Conservation (phyloP, 2,329 filamentous ascomycete species). For the Hypoxylon rubiginosum region DNA sequence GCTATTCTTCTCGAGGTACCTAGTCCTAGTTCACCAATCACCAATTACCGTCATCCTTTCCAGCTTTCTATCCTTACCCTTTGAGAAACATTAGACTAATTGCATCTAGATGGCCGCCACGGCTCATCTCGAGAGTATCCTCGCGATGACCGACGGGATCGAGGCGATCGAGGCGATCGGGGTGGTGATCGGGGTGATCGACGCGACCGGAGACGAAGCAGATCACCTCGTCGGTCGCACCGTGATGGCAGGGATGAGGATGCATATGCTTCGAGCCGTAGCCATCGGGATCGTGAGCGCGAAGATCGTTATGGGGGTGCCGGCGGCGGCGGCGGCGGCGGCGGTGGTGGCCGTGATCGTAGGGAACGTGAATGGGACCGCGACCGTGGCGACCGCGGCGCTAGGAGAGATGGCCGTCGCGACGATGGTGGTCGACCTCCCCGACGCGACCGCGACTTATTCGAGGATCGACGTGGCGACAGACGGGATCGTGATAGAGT, state of each 20-base stretch:
- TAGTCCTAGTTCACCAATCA: slow-evolving; percentile 36
- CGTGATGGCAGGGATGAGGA: slow-evolving; percentile 77
- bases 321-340: slow-evolving; percentile 70
- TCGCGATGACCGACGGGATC: slow-evolving; percentile 57
- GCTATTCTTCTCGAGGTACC: slow-evolving; percentile 82
- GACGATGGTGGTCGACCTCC: slow-evolving; percentile 71
- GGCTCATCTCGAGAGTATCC: slow-evolving; percentile 68
- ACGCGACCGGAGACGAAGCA: slow-evolving; percentile 76
- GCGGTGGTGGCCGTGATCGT: slow-evolving; percentile 60
- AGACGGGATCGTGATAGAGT: slow-evolving; percentile 57
- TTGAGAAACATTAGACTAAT: slow-evolving; percentile 43
- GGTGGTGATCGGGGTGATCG: slow-evolving; percentile 48
- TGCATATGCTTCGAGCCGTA: slow-evolving; percentile 90
- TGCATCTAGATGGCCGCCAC: slow-evolving; percentile 63
- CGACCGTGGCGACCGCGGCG: slow-evolving; percentile 68
- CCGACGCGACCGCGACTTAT: slow-evolving; percentile 69
- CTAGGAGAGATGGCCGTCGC: slow-evolving; percentile 60
- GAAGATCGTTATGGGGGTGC: slow-evolving; percentile 89
- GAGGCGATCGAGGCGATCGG: slow-evolving; percentile 65
- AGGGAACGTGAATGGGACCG: slow-evolving; percentile 74
- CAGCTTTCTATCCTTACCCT: slow-evolving; percentile 20
- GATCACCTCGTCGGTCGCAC: slow-evolving; percentile 80
- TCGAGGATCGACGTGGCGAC: slow-evolving; percentile 69
- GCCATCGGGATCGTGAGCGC: slow-evolving; percentile 91
- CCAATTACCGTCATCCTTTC: slow-evolving; percentile 7